These are phyloP conservation scores for Candida jianshihensis DNA, from an alignment of 805 yeast genomes.

Conservation along the genomic window DNA sequence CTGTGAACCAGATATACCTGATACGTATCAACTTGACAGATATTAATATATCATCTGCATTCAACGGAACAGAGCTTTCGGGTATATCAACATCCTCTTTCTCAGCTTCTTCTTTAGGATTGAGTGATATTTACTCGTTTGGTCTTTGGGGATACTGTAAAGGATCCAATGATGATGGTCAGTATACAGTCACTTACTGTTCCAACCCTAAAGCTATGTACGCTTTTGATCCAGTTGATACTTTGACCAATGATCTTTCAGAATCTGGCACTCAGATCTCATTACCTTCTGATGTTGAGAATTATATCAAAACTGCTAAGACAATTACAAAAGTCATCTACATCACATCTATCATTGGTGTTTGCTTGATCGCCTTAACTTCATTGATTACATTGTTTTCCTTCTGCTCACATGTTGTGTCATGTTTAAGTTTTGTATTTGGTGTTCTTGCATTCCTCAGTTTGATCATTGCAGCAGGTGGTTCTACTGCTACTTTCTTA, in stretches of 20 bases:
- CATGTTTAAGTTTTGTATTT: slow-evolving; percentile 37
- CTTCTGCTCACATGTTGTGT: slow-evolving; percentile 39
- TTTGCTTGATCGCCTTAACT: slow-evolving; percentile 38
- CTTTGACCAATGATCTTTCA: slow-evolving; percentile 19
- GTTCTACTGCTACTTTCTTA: slow-evolving; percentile 57
- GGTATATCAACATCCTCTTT: slow-evolving; percentile 7
- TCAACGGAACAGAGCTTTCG: slow-evolving; percentile 5
- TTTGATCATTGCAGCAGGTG: slow-evolving; percentile 40
- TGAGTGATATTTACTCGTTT: slow-evolving; percentile 42
- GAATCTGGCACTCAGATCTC: slow-evolving; percentile 19
- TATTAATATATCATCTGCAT: neutral
- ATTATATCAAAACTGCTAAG: slow-evolving; percentile 38
- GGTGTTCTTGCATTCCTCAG: slow-evolving; percentile 34
- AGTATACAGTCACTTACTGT: slow-evolving; percentile 39
- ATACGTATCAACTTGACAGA: slow-evolving; percentile 39
- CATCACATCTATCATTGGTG: slow-evolving; percentile 42
- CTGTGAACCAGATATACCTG: slow-evolving; percentile 38
- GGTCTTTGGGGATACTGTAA: slow-evolving; percentile 64
- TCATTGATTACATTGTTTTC: slow-evolving; percentile 36
- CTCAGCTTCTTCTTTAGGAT: slow-evolving; percentile 23
- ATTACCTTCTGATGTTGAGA: slow-evolving; percentile 48
- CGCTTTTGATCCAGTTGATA: slow-evolving; percentile 44
- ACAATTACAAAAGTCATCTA: slow-evolving; percentile 52
- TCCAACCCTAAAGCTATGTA: slow-evolving; percentile 47
- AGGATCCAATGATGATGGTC: slow-evolving; percentile 25